A percentile compares a stretch with the other conserved stretches of the same genome.
Conservation (phyloP, 106 monocot genomes). For the Hemerocallis citrina region DNA sequence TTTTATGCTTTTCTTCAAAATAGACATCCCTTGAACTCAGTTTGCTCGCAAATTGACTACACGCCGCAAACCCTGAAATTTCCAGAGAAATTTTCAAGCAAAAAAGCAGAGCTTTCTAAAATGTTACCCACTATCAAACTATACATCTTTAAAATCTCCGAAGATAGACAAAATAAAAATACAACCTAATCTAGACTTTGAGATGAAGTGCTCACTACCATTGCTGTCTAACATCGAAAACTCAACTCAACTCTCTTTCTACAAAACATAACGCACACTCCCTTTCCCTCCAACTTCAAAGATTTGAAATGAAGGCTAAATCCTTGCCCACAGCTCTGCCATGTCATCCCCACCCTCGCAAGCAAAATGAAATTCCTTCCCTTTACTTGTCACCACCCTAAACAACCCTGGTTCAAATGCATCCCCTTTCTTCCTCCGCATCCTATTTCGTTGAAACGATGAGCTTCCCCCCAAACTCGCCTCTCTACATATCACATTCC, state of each 20-base stretch:
- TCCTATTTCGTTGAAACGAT: slow-evolving; percentile 34
- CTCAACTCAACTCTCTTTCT: neutral
- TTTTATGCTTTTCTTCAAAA: too few species aligned
- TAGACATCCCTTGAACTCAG: too few species aligned
- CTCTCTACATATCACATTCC: slow-evolving; percentile 72
- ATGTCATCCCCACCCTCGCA: slow-evolving; percentile 52
- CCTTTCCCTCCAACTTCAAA: slow-evolving; percentile 39
- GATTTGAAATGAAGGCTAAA: too few species aligned
- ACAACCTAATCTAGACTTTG: slow-evolving; percentile 1
- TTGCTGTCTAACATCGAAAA: neutral
- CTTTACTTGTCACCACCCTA: slow-evolving; percentile 46
- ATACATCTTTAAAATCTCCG: neutral
- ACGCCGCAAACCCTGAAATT: too few species aligned
- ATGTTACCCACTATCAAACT: neutral
- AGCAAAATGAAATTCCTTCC: slow-evolving; percentile 74
- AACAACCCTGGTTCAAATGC: slow-evolving; percentile 54
- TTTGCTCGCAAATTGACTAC: too few species aligned
- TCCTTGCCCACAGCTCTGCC: slow-evolving; percentile 83
- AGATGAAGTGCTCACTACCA: neutral
- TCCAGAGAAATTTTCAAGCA: too few species aligned
- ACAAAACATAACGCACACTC: neutral
- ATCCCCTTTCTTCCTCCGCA: slow-evolving; percentile 41
- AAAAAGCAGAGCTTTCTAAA: neutral
- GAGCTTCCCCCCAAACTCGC: slow-evolving; percentile 47
- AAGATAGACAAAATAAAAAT: neutral